Base-by-base conservation (phyloP, 768 basidiomycete genomes). In the Suillus cothurnatus region DNA sequence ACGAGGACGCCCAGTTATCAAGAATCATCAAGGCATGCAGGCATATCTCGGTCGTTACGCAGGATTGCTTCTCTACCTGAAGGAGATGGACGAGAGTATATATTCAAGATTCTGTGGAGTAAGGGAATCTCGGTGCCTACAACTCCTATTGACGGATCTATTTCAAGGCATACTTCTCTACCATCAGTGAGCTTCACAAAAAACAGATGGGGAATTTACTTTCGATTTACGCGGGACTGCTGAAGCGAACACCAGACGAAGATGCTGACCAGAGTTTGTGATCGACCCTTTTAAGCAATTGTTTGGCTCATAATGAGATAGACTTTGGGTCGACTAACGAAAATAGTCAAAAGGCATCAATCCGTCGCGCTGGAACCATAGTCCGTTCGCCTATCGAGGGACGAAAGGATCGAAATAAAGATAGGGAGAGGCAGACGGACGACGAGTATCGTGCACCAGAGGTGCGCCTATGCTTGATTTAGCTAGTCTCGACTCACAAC, bases 101-200 rank as follows among this genome's bases (percentile, higher is more conserved):
- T 99, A 98, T 74, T 91, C 89, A 50, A 94, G 92, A 72, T 79
- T 98, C 36, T 98, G 95, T 72, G 94, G 91, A 45, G 97, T 97
- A 72, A 64, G 91, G 83, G 12, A 19, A 21, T 45, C 55, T 19
- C n/a, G 28, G 11, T 15, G 17, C 26, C 36, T 49, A 34, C 38
- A 45, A 61, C 43, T 23, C 59, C 11, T 47, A 34, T 59, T 41
- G 2, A 49, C 41, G 23, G 23, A 52, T 69, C 3, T 62, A 61
- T 47, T n/a, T 36, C 4, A 72, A 99, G 97, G 88, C 90, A 6
- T 99, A 99, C 79, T 97, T 97, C 69, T 91, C 93, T 2, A 86
- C 91, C 6, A 84, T 88, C 36, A 96, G 94, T 71, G 89, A 89
- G 61, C 81, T 98, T 32, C 94, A 97, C 76, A 84, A 80, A 64